Evolutionary conservation across 192 early-diverging fungal species (phyloP).

Genomic region (Helicostylum pulchrum): DNA sequence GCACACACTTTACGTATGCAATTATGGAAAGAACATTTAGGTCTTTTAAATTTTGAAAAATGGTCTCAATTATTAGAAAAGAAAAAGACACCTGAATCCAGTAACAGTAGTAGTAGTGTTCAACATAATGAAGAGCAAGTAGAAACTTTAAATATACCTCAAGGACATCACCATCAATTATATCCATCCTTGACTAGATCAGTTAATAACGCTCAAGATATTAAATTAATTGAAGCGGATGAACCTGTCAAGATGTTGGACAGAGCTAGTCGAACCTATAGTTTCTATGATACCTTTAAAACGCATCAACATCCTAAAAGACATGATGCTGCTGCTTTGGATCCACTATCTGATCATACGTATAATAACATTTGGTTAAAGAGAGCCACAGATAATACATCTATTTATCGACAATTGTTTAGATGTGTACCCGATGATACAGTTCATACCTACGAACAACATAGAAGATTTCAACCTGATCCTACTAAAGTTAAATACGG

Average conservation of each 20-base stretch:
- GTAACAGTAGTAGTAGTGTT: background rate
- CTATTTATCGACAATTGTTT: conserved; percentile 69
- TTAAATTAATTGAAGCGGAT: conserved; percentile 29
- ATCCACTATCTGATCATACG: conserved; percentile 62
- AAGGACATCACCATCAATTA: background rate
- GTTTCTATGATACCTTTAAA: conserved; percentile 13
- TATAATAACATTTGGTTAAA: conserved; percentile 52
- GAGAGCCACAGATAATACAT: conserved; percentile 62
- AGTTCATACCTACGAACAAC: conserved; percentile 50
- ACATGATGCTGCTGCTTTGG: conserved; percentile 45
- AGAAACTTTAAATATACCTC: background rate
- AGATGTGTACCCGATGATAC: conserved; percentile 81
- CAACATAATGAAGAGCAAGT: background rate
- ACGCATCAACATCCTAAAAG: conserved; percentile 3
- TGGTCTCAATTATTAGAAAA: conserved; percentile 29
- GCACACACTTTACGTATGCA: conserved; percentile 69
- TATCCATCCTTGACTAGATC: background rate
- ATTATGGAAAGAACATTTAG: conserved; percentile 82
- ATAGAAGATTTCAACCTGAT: conserved; percentile 44
- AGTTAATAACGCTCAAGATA: conserved; percentile 22
- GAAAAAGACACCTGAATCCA: background rate
- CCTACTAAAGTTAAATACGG: conserved; percentile 38
- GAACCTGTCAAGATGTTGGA: conserved; percentile 38
- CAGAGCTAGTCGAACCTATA: conserved; percentile 12
- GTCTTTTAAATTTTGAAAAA: conserved; percentile 51